Base-by-base conservation (phyloP, 805 yeast species). In the Torulaspora franciscae region DNA sequence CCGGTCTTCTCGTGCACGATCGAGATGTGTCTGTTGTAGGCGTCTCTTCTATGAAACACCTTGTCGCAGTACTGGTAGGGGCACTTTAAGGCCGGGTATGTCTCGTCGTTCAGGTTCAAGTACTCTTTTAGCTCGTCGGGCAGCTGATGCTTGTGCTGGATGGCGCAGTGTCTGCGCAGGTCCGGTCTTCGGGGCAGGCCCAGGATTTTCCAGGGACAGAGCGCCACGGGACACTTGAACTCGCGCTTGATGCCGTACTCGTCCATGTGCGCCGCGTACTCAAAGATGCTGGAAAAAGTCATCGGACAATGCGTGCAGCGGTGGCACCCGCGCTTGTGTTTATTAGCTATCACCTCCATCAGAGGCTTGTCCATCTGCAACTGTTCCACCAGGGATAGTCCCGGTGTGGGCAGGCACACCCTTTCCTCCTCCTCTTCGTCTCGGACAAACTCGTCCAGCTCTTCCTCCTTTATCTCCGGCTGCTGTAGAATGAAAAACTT, bases 131-230 rank as follows among this genome's bases (percentile, higher is more conserved):
- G 47, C 26, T 56, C 57, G 6, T 41, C 50, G 6, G 62, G 57
- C 24, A 65, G 46, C 42, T 64, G 62, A 28, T 55, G 51, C 34
- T 57, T 62, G 52, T 76, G 80, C 42, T 75, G 76, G 24, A 74
- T 67, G 4, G 72, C 67, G 54, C 76, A 71, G 47, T 76, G 80
- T 50, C 81, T 65, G 49, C 71, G 65, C 27, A 76, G 64, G 50
- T 76, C 80, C 2, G 74, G 72, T 27, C 70, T 57, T 32, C 78
- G 67, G 8, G 76, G 74, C 23, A 76, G 56, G 0, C 80, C 80
- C 11, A 76, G 55, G 3, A 73, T 62, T 28, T 69, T 68, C 74
- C 78, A 76, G 2, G 75, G 74, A 52, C 80, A 76, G 14, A 66
- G 62, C 14, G 57, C 52, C 41, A 70, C 66, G 1, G 75, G 76